These are phyloP conservation scores for Crithidia acanthocephali DNA, from an alignment of 208 protist genomes.

Conservation along the genomic window DNA sequence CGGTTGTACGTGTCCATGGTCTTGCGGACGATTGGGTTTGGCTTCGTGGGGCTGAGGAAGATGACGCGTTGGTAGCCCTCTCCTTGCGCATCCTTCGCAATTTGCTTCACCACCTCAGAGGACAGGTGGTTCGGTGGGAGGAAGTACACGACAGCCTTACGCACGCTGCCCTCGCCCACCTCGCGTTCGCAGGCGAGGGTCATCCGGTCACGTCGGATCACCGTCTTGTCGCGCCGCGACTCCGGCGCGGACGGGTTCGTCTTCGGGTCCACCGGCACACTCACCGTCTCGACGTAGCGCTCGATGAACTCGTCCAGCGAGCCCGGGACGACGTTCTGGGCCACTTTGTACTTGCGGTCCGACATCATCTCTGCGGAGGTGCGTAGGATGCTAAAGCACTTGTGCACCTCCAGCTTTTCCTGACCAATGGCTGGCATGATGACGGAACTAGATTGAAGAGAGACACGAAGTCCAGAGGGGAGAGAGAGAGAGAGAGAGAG, in stretches of 20 bases:
- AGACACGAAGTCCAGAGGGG: too few species aligned
- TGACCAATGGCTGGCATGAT: conserved; percentile 75
- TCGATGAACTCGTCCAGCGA: conserved; percentile 74
- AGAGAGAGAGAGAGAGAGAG: too few species aligned
- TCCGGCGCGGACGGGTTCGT: neutral
- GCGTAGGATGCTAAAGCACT: conserved; percentile 78
- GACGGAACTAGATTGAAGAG: neutral
- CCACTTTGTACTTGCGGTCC: conserved; percentile 81
- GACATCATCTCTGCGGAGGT: conserved; percentile 89
- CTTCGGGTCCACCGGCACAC: conserved; percentile 3
- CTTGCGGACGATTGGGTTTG: conserved; percentile 75
- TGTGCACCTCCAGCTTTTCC: conserved; percentile 71
- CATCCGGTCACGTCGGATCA: conserved; percentile 85
- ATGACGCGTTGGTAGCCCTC: conserved; percentile 70
- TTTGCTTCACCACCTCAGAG: conserved; percentile 67
- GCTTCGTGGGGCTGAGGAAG: conserved; percentile 60
- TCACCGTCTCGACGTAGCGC: conserved; percentile 50
- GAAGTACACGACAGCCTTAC: conserved; percentile 82
- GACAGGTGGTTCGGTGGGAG: conserved; percentile 52
- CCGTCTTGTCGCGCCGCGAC: conserved; percentile 16
- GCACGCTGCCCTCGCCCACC: conserved; percentile 41
- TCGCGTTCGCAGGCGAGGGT: conserved; percentile 74
- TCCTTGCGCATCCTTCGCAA: conserved; percentile 45
- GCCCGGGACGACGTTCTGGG: conserved; percentile 44
- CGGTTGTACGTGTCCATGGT: conserved; percentile 77